A percentile compares a stretch with the other conserved stretches of the same genome.
These are phyloP conservation scores for Brasenia schreberi DNA, from an alignment of 164 flowering plant genomes.

Conservation along the genomic window DNA sequence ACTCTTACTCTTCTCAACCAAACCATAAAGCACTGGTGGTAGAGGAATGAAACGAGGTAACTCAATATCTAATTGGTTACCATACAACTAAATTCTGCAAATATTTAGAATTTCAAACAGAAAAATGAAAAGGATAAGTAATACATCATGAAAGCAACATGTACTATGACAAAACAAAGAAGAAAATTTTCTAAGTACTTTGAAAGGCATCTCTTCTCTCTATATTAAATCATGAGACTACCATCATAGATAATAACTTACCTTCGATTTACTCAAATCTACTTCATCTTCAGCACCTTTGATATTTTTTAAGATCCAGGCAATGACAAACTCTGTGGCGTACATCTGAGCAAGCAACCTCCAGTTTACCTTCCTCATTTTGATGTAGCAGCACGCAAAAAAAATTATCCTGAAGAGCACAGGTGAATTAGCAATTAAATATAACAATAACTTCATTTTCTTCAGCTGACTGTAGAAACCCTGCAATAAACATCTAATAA, in stretches of 20 bases:
- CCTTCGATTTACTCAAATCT: conserved; percentile 65
- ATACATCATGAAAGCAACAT: background rate
- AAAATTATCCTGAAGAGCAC: conserved; percentile 47
- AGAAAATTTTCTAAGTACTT: background rate
- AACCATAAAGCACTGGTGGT: conserved; percentile 50
- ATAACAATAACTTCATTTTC: no score
- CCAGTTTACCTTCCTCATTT: conserved; percentile 43
- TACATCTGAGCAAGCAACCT: conserved; percentile 24
- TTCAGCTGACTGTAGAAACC: no score
- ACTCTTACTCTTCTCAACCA: conserved; percentile 23
- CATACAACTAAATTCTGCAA: conserved; percentile 54
- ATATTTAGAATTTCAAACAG: background rate
- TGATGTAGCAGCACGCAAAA: conserved; percentile 53
- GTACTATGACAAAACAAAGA: background rate
- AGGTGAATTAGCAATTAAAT: background rate
- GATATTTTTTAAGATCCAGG: conserved; percentile 52
- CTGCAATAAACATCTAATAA: no score
- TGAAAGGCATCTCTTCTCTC: background rate
- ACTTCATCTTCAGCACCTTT: conserved; percentile 57
- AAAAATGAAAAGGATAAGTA: background rate
- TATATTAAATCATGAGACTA: background rate
- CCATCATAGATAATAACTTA: conserved; percentile 5
- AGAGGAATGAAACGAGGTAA: conserved; percentile 24
- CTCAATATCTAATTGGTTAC: conserved; percentile 23
- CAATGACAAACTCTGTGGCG: conserved; percentile 33